Percentiles rank a stretch among this genome's conserved stretches.
These are phyloP conservation scores for Globisporangium megalacanthum DNA, from an alignment of 352 stramenopile species.

Conservation along the genomic window DNA sequence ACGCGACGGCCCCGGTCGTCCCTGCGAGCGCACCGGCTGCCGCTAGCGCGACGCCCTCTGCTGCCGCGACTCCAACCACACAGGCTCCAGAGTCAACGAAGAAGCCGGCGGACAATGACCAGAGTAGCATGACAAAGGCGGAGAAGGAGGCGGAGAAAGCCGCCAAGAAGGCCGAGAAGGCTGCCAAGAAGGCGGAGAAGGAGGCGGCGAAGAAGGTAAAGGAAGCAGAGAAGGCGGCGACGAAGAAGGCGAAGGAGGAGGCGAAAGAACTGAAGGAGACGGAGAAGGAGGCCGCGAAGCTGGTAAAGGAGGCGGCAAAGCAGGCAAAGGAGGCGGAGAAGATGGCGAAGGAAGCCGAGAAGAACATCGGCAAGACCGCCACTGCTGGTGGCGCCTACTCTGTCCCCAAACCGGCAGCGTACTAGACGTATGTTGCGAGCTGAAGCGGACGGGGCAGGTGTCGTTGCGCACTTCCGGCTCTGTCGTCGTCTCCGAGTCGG, in stretches of 20 bases:
- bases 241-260: background rate
- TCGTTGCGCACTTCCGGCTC: too few species aligned
- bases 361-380: background rate
- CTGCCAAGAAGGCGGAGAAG: background rate
- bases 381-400: background rate
- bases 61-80: conserved; percentile 12
- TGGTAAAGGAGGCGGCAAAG: background rate
- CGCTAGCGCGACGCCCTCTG: conserved; percentile 8
- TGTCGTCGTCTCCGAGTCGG: too few species aligned
- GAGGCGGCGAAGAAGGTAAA: background rate
- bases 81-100: background rate
- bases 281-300: conserved; percentile 1
- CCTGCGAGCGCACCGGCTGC: conserved; percentile 2
- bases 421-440: background rate
- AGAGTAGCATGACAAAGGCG: background rate
- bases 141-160: background rate
- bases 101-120: background rate
- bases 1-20: background rate
- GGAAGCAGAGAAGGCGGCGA: background rate
- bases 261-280: background rate
- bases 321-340: background rate
- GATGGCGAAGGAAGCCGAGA: background rate
- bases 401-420: background rate
- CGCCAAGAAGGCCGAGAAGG: background rate
- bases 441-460: too few species aligned